Evolutionary conservation across 2,329 filamentous ascomycete species (phyloP), one percentile per base, ranked within the genome.

Genomic region (Ophiostoma quercus): DNA sequence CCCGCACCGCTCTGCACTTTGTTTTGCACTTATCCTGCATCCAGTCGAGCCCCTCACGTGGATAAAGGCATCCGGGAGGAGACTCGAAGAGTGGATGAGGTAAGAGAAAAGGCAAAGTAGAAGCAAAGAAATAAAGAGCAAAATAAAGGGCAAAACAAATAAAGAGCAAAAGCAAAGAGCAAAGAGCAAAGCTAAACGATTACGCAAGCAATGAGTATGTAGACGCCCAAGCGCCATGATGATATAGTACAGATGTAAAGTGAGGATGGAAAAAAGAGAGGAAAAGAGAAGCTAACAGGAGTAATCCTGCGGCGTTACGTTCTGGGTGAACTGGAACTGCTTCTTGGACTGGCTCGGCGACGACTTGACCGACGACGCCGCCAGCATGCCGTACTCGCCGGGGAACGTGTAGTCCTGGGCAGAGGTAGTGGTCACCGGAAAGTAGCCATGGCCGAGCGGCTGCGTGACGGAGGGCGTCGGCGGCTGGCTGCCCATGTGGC

Each of bases 331-430:
- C 73, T 82, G 81, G 67, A 82, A 81, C 63, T 80, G 79, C 73
- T 80, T 78, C 71, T 77, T 77, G 1, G 78, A 72, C 41, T 79
- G 78, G 41, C 77, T 75, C 9, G 80, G 79, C 19, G 80, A 80
- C 29, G 6, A 11, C 29, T 63, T 63, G 14, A 37, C 29, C 32
- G 12, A 37, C 60, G 32, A 63, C 60, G 60, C n/a, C 8, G 60
- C 32, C 11, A 78, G 77, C 71, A 75, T 78, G 34, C 79, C 78
- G 34, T 79, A 79, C 47, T 82, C 79, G 60, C 82, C 79, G 5
- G 84, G 81, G 80, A 85, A 86, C 73, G 82, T 82, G 74, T 84
- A 86, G 72, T 86, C 75, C 19, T n/a, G 32, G 43, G 43, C 43
- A 12, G 4, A 9, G 37, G 37, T 11, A 8, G 1, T 14, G 39